Evolutionary conservation across 2,329 filamentous ascomycete species (phyloP).

Genomic region (Capronia epimyces): DNA sequence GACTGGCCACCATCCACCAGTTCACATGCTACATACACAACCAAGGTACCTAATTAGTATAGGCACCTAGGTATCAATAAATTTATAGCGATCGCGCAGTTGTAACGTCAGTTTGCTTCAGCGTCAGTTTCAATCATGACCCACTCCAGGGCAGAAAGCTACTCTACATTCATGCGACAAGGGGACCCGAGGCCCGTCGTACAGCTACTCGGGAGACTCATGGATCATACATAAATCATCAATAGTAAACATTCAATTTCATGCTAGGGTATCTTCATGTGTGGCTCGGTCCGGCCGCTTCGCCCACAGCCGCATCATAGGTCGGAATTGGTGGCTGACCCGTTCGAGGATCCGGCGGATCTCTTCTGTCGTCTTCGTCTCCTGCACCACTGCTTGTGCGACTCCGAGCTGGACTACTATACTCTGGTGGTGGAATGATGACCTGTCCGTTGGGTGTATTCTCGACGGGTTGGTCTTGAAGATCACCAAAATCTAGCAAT

Average conservation of each 20-base stretch:
- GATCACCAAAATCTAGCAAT: conserved; percentile 46
- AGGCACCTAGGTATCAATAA: no score
- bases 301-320: conserved; percentile 67
- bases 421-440: conserved; percentile 63
- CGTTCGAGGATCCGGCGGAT: conserved; percentile 43
- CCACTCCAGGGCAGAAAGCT: no score
- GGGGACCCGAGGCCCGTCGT: no score
- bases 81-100: no score
- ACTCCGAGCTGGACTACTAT: conserved; percentile 54
- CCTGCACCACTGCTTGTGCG: conserved; percentile 55
- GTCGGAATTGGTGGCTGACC: conserved; percentile 69
- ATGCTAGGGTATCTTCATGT: conserved; percentile 25
- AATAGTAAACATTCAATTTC: background rate
- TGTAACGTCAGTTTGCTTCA: no score
- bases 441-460: conserved; percentile 48
- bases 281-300: conserved; percentile 28
- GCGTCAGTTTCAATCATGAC: no score
- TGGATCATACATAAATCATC: background rate
- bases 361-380: conserved; percentile 44
- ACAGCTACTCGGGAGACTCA: no score
- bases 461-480: conserved; percentile 28
- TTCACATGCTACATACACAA: no score
- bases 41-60: no score
- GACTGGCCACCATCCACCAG: no score
- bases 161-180: no score